Base-by-base conservation (phyloP, 2,329 filamentous ascomycete genomes). In the Xylariaceae sp. region DNA sequence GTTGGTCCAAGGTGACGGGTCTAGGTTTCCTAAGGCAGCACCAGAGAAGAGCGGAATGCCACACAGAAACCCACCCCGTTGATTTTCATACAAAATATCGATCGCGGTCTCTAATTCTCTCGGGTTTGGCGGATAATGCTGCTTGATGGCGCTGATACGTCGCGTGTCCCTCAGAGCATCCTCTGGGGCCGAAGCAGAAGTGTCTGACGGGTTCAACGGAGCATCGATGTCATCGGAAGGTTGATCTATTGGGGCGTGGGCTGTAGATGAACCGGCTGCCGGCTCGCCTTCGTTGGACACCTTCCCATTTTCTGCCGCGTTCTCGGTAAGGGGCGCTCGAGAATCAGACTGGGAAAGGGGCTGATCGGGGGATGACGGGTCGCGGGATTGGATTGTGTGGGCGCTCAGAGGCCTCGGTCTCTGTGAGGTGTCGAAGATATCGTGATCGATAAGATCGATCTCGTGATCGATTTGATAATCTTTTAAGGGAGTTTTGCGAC, bases 51-150 rank as follows among this genome's bases (percentile, higher is more conserved):
- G 78, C 0, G 91, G 85, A 11, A 90, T 80, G 27, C 94, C 92
- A 62, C 92, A 97, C 54, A 95, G 75, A 64, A 96, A 95, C 36
- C 83, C 85, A 11, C 94, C 94, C 49, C 94, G 82, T 71, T 99
- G 89, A 64, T 99, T 99, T 68, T 99, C 94, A 68, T 95, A 97
- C 0, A 99, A 75, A 5, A 97, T 81, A 56, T 99, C 94, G 53
- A 97, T 83, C 27, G 81, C 85, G 2, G 75, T 74, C 65, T 72
- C 77, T 54, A 63, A 70, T 50, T 68, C 53, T 51, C 58, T 62
- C 12, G 47, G 43, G n/a, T 44, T 44, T 1, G 42, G 45, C 3
- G 46, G 44, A n/a, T 30, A 56, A 3, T 41, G 45, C 11, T 39
- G 46, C 39, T 22, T 40, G 11, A 31, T 44, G 6, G 19, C 32